Evolutionary conservation across 2,329 filamentous ascomycete species (phyloP), one percentile per base, ranked within the genome.

Genomic region (Phialocephala sp.): DNA sequence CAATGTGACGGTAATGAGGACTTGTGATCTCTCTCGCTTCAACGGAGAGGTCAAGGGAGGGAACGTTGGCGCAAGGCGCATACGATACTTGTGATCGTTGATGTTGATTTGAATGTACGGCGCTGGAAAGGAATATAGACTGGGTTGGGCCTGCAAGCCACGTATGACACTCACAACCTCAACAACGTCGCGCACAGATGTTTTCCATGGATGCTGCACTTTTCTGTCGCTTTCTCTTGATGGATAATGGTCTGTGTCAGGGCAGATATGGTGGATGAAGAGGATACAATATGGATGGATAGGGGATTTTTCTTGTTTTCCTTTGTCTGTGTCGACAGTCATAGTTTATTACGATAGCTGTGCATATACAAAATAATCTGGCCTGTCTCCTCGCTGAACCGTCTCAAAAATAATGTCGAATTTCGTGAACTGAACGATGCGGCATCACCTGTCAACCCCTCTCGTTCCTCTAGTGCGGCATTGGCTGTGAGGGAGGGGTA

Each of bases 1-100:
- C 88, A 91, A 76, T 90, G 87, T 72, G 85, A 89, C 70, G 87
- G 86, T 1, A 76, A 83, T 60, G 86, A 89, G 75, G 45, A 66
- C 27, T 27, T 35, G 22, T 27, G 15, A 54, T 8, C 20, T 14
- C 20, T 22, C 20, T 50, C 22, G n/a, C 45, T 24, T 43, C 15
- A 18, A 43, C 5, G 41, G 18, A n/a, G 22, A 20, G 4, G 45
- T 5, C 27, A 32, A 32, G 27, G 6, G 8, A 20, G 22, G 8
- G 45, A 27, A 50, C n/a, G 45, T 50, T 22, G 45, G 45, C 45
- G 57, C 36, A 36, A 62, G 45, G 52, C 58, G 52, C 37, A 45
- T 45, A 59, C 36, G 57, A 64, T 62, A 20, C 45, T 54, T 27
- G 50, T 54, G 14, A 22, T 54, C 22, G 50, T 54, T 14, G 50